phyloP scores from a whole-genome alignment of 202 grass and related monocot genomes.

The Elaeis oleifera region DNA sequence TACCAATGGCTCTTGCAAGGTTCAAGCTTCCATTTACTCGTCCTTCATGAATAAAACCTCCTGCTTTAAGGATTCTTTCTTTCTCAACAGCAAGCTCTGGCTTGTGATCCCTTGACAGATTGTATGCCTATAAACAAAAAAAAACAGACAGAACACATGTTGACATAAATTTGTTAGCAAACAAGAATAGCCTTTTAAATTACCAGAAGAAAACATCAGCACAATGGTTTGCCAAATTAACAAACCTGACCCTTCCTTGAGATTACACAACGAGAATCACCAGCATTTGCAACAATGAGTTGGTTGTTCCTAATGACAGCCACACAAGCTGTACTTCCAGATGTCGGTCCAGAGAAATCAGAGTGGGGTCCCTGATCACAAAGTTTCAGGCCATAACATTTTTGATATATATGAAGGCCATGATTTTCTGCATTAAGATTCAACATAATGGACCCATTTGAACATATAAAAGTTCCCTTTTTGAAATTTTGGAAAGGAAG shows the following conservation, averaged over 20 bases:
- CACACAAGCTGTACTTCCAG: slow-evolving; percentile 94
- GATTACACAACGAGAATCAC: slow-evolving; percentile 95
- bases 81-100: slow-evolving; percentile 67
- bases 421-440: too few relatives aligned
- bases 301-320: slow-evolving; percentile 87
- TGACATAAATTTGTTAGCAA: slow-evolving; percentile 14
- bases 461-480: too few relatives aligned
- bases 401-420: too few relatives aligned
- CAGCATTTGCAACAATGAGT: slow-evolving; percentile 87
- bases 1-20: slow-evolving; percentile 85
- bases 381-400: too few relatives aligned
- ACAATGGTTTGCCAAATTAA: background rate
- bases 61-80: slow-evolving; percentile 75
- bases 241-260: slow-evolving; percentile 79
- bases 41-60: slow-evolving; percentile 74
- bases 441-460: too few relatives aligned
- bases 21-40: slow-evolving; percentile 91
- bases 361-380: slow-evolving; percentile 68
- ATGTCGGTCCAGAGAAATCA: slow-evolving; percentile 62
- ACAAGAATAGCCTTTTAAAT: background rate
- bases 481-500: too few relatives aligned
- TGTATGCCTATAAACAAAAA: slow-evolving; percentile 41
- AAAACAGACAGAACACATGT: slow-evolving; percentile 10
- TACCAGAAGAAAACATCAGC: background rate
- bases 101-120: slow-evolving; percentile 95